These are phyloP conservation scores for Fomitopsis schrenkii DNA, from an alignment of 1,284 basidiomycete species.

Conservation along the genomic window DNA sequence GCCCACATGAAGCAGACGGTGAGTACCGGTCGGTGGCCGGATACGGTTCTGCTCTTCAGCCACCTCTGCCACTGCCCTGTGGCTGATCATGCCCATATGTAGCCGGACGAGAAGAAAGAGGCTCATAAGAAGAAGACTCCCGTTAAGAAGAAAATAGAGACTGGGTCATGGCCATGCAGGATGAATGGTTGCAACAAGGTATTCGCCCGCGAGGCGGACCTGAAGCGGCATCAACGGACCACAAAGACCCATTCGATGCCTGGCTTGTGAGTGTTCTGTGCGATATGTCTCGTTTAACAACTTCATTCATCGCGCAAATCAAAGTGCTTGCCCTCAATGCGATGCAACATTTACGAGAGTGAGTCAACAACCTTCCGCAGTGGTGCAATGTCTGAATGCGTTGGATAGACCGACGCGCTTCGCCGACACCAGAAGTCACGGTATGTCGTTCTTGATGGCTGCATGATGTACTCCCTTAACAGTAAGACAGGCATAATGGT, in stretches of 20 bases:
- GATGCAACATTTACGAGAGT: slow-evolving; percentile 75
- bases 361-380: slow-evolving; percentile 24
- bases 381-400: background rate
- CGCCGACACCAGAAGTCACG: slow-evolving; percentile 46
- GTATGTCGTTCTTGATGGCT: slow-evolving; percentile 30
- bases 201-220: slow-evolving; percentile 73
- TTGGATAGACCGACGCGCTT: slow-evolving; percentile 30
- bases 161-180: slow-evolving; percentile 68
- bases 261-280: slow-evolving; percentile 52
- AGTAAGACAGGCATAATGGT: slow-evolving; percentile 53
- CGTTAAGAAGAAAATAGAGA: slow-evolving; percentile 45
- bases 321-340: slow-evolving; percentile 69
- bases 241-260: slow-evolving; percentile 69
- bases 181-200: slow-evolving; percentile 74
- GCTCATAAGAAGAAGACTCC: slow-evolving; percentile 31
- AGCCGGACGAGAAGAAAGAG: slow-evolving; percentile 49
- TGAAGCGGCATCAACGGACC: slow-evolving; percentile 73
- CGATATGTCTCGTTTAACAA: background rate
- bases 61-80: slow-evolving; percentile 20
- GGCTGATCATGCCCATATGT: slow-evolving; percentile 15
- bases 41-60: slow-evolving; percentile 18
- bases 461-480: background rate
- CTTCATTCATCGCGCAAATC: background rate
- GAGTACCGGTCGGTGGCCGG: slow-evolving; percentile 13
- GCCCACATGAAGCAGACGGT: slow-evolving; percentile 22